These are phyloP conservation scores for Tetracladium maxilliforme DNA, from an alignment of 2,329 filamentous ascomycete species.

Conservation along the genomic window DNA sequence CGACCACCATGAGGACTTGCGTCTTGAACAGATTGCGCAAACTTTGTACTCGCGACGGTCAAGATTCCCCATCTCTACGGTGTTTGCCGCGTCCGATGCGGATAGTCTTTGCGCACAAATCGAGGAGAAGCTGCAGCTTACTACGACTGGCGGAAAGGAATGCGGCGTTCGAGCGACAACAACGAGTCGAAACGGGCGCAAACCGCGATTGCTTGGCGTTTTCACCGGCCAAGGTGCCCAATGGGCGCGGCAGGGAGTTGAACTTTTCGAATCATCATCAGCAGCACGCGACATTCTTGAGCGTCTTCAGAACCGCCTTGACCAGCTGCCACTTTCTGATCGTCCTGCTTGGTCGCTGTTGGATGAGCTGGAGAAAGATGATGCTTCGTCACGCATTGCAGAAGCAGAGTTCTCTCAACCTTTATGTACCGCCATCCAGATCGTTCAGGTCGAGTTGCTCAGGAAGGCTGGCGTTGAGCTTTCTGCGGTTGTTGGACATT, in stretches of 20 bases:
- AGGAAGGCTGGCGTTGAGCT: neutral
- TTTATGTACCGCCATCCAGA: constrained; percentile 1
- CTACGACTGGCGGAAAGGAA: neutral
- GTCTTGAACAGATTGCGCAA: constrained; percentile 1
- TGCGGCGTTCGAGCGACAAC: constrained; percentile 1
- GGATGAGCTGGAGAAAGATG: too few species aligned
- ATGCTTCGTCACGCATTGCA: neutral
- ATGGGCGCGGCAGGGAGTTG: constrained; percentile 15
- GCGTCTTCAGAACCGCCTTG: constrained; percentile 1
- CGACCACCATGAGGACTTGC: neutral
- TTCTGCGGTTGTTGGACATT: constrained; percentile 3
- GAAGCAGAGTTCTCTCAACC: constrained; percentile 1
- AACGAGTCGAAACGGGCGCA: too few species aligned
- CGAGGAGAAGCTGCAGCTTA: neutral
- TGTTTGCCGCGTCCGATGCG: constrained; percentile 1
- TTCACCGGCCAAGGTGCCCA: constrained; percentile 19
- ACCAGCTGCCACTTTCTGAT: constrained; percentile 1
- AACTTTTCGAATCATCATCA: constrained; percentile 1
- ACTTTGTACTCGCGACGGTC: constrained; percentile 1
- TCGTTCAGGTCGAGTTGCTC: constrained; percentile 1
- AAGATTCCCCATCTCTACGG: constrained; percentile 1
- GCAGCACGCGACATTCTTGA: neutral
- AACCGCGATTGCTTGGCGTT: too few species aligned
- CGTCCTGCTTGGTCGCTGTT: neutral
- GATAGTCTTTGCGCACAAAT: neutral